Percentiles rank a stretch among this genome's conserved stretches.
Conservation (phyloP, 73 alveolate species). For the Paraurostyla sp. region DNA sequence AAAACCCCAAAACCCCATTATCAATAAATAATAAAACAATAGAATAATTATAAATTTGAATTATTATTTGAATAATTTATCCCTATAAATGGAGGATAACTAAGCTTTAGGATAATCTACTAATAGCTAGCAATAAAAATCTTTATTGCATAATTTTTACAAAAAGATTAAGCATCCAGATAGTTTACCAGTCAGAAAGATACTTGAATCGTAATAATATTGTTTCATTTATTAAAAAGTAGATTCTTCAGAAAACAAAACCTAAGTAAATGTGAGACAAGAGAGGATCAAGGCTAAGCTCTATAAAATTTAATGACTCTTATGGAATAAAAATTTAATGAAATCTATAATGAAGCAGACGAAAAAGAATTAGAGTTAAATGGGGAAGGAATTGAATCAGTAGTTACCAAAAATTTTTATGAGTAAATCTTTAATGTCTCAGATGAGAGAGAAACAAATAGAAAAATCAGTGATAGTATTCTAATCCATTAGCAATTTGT, state of each 20-base stretch:
- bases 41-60: no score
- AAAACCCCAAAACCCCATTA: no score
- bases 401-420: slow-evolving; percentile 39
- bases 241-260: slow-evolving; percentile 1
- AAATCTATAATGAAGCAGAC: slow-evolving; percentile 14
- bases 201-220: slow-evolving; percentile 6
- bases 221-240: neutral
- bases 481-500: neutral
- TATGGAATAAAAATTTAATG: slow-evolving; percentile 5
- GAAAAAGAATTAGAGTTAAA: neutral
- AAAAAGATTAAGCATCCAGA: neutral
- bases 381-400: slow-evolving; percentile 48
- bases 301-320: slow-evolving; percentile 24
- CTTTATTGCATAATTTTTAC: neutral
- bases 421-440: neutral
- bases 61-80: no score
- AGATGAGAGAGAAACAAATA: slow-evolving; percentile 4
- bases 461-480: neutral
- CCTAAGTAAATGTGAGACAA: neutral
- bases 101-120: no score
- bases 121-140: no score
- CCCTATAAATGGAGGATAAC: no score
- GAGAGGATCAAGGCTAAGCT: slow-evolving; percentile 21
- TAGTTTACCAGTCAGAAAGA: neutral
- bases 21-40: no score